A percentile compares a stretch with the other conserved stretches of the same genome.
phyloP scores from a whole-genome alignment of 208 protist species.

The Jaenimonas drosophilae region DNA sequence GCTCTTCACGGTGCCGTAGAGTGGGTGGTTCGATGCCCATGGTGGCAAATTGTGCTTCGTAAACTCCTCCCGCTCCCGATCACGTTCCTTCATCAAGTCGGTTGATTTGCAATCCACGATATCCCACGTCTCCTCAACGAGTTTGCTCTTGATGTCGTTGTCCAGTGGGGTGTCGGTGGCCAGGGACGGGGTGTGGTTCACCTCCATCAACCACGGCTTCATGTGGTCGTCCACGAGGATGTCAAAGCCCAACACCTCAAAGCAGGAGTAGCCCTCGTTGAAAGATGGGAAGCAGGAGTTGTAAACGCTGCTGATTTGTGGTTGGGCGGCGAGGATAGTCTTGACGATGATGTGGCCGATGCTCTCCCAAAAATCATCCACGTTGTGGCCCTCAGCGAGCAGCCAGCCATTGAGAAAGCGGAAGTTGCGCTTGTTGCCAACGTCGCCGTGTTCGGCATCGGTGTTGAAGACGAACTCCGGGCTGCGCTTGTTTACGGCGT shows the following conservation, averaged over 20 bases:
- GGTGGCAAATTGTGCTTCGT: constrained; percentile 66
- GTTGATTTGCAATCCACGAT: constrained; percentile 78
- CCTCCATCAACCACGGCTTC: constrained; percentile 94
- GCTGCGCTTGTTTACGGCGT: constrained; percentile 94
- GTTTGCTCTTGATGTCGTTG: constrained; percentile 82
- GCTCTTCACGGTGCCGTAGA: constrained; percentile 16
- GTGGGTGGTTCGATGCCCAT: constrained; percentile 28
- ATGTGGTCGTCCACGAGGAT: constrained; percentile 90
- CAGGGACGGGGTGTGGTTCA: constrained; percentile 96
- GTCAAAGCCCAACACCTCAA: constrained; percentile 96
- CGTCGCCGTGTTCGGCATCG: constrained; percentile 46
- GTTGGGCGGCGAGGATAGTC: constrained; percentile 90
- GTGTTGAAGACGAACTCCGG: constrained; percentile 88
- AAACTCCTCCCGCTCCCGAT: constrained; percentile 68
- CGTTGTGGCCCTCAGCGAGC: constrained; percentile 28
- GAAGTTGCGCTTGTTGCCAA: constrained; percentile 92
- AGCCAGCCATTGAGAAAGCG: constrained; percentile 85
- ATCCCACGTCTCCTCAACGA: constrained; percentile 81
- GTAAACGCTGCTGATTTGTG: constrained; percentile 85
- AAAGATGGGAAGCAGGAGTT: constrained; percentile 84
- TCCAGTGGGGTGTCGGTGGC: constrained; percentile 90
- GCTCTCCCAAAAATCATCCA: constrained; percentile 56
- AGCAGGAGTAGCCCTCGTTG: constrained; percentile 91
- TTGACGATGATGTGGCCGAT: constrained; percentile 85
- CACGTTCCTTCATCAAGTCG: constrained; percentile 50